Evolutionary conservation across 768 basidiomycete genomes (phyloP), one percentile per base, ranked within the genome.

Genomic region (Auricularia sp.): DNA sequence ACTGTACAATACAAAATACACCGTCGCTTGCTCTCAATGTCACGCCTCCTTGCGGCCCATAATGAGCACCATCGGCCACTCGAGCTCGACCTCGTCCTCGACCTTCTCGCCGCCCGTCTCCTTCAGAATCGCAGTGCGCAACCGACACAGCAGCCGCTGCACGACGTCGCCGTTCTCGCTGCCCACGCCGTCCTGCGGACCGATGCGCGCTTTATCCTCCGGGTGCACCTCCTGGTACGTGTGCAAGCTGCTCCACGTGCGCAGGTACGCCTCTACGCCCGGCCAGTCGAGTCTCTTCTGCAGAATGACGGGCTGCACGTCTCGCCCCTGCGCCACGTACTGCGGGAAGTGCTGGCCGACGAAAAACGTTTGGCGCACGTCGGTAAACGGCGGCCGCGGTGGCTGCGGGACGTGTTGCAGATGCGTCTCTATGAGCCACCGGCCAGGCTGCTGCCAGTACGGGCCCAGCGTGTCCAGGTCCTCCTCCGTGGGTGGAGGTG

Each of bases 401-500:
- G 87, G 83, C 53, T 81, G 79, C 0, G 87, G 88, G n/a, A 93
- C 80, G 35, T 84, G 83, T 6, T 84, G 78, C 2, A 93, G 81
- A 70, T 90, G 84, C 5, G 79, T 79, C 64, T 90, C 87, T 29
- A 93, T 80, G 66, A 92, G 86, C 0, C 82, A 83, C 12, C 92
- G 80, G 16, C 92, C 92, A 0, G 92, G 91, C 36, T 87, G 84
- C 68, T 93, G 82, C 82, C 90, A 93, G 70, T 91, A 83, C 1
- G 84, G 82, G 1, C 91, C 91, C 4, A 90, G 72, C 51, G 84
- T 84, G 36, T 76, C 56, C 23, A 14, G 16, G 56, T 59, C 29
- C 56, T 59, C 23, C 14, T 35, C 56, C 16, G 56, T 14, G 23
- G 34, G 56, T 18, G 23, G 47, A 5, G 62, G n/a, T 33, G 42